Base-by-base conservation (phyloP, 345 rosid species). In the Eucalyptus leucophloia region DNA sequence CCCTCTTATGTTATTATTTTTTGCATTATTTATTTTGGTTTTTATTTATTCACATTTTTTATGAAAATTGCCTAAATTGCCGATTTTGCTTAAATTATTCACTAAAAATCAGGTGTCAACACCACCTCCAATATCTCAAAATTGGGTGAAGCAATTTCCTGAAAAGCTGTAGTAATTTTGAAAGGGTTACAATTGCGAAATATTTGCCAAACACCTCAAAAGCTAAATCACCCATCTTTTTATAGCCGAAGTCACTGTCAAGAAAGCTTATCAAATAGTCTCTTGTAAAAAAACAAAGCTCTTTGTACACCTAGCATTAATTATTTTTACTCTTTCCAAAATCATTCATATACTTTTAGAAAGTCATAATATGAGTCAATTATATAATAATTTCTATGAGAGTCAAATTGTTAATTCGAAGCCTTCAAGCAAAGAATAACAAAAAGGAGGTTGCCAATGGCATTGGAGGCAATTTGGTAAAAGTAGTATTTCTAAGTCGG, bases 191-290 rank as follows among this genome's bases (percentile, higher is more conserved):
- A 28, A 12, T 60, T 26, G 16, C 8, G 2, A 28, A 60, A 28
- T 28, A 6, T 26, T 12, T 28, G 69, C 32, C 9, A 28, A 60
- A 28, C 16, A 28, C 17, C 15, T 60, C 7, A 60, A 28, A 60
- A 60, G 16, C 17, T 28, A 13, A 26, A 58, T 10, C 4, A 58
- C 65, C 14, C 65, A 58, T 58, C 5, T 58, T 58, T 21, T 58
- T 8, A 11, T 24, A 5, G 5, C 58, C 0, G 11, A 54, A 54
- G 58, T 54, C 21, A 24, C 14, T 3, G 11, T 0, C 0, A 54
- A 0, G 58, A 54, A 54, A 54, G 26, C 23, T 56, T 56, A 23
- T 24, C 67, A 26, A 5, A 26, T 60, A 0, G n/a, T 26, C n/a
- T 60, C 62, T 56, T 23, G 0, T 1, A 2, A 50, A 23, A 56